Base-by-base conservation (phyloP, 108 stramenopile species). In the Phaeodactylum tricornutum region DNA sequence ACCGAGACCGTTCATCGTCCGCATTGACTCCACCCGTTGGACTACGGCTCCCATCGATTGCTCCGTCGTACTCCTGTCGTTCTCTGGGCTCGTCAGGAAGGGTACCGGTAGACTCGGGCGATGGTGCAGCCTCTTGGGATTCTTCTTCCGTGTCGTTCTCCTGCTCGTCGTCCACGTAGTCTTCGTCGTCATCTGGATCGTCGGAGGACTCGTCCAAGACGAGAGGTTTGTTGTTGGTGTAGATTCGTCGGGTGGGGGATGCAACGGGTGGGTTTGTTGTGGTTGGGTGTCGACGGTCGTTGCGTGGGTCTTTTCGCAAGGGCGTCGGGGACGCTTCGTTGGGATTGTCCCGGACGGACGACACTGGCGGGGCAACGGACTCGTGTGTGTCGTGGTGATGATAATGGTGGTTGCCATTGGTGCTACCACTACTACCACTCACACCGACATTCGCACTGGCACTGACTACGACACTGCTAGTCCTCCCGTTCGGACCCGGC, bases 401-500 rank as follows among this genome's bases (percentile, higher is more conserved):
- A 34, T 34, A 12, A 34, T 34, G 8, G 12, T 34, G 8, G 33
- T 11, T 34, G 33, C n/a, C n/a, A n/a, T n/a, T n/a, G n/a, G n/a
- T n/a, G n/a, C n/a, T n/a, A n/a, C n/a, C n/a, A n/a, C n/a, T n/a
- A n/a, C n/a, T n/a, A n/a, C n/a, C n/a, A n/a, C n/a, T n/a, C n/a
- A n/a, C n/a, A n/a, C n/a, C n/a, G n/a, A n/a, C n/a, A n/a, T n/a
- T n/a, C n/a, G n/a, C n/a, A n/a, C n/a, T n/a, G n/a, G n/a, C n/a
- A n/a, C n/a, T n/a, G n/a, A n/a, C n/a, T n/a, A n/a, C n/a, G n/a
- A n/a, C n/a, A n/a, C n/a, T n/a, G n/a, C n/a, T n/a, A n/a, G n/a
- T n/a, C n/a, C n/a, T n/a, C n/a, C 26, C 30, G 14, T 27, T 34
- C n/a, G 38, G 45, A 20, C 57, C 53, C 50, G 61, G 66, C 21